phyloP scores from a whole-genome alignment of 179 eudicot species.

The Sideroxylon spinosum region DNA sequence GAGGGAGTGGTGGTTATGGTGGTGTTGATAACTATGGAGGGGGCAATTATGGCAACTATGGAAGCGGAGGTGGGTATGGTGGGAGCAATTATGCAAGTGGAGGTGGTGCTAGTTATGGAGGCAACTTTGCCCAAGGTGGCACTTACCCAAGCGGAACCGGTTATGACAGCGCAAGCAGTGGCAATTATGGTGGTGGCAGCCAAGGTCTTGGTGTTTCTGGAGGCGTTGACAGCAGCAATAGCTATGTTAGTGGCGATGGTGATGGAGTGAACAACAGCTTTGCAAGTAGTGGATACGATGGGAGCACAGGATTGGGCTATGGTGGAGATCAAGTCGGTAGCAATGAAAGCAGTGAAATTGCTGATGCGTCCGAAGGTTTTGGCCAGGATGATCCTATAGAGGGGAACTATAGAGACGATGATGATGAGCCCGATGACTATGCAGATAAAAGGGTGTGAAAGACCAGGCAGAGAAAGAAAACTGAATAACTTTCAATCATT shows the following conservation, averaged over 20 bases:
- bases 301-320: conserved; percentile 26
- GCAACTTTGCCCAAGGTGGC: conserved; percentile 4
- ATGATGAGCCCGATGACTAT: conserved; percentile 40
- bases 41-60: conserved; percentile 1
- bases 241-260: not conserved
- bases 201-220: conserved; percentile 12
- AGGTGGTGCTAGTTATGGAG: conserved; percentile 17
- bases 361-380: conserved; percentile 24
- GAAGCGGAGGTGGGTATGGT: conserved; percentile 20
- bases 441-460: conserved; percentile 32
- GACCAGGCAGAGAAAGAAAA: not conserved
- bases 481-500: not conserved
- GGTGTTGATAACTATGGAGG: not conserved
- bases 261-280: not conserved
- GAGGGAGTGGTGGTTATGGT: conserved; percentile 13
- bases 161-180: conserved; percentile 17
- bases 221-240: not conserved
- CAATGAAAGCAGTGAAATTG: conserved; percentile 18
- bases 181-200: not conserved
- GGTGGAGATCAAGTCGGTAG: conserved; percentile 22
- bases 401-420: conserved; percentile 31
- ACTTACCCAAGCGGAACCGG: not conserved
- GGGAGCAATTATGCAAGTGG: conserved; percentile 16
- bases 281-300: conserved; percentile 31
- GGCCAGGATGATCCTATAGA: conserved; percentile 31